Evolutionary conservation across 148 eudicot species (phyloP).

Genomic region (Rhododendron williamsianum): DNA sequence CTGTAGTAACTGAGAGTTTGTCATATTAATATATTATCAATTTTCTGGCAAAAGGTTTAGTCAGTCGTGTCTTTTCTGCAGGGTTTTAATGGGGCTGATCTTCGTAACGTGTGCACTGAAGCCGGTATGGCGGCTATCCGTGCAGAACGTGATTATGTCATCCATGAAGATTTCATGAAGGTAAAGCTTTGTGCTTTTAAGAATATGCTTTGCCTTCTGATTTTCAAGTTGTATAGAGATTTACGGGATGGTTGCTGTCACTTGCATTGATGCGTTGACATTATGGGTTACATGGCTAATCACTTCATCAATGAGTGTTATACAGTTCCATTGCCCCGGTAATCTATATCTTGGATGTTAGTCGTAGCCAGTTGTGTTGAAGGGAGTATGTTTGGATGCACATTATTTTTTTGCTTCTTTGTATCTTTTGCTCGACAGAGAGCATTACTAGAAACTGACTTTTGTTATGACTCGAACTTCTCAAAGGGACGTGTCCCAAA

Average conservation of each 20-base stretch:
- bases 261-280: not conserved
- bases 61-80: slow-evolving; percentile 20
- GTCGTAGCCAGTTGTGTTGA: not conserved
- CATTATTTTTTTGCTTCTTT: not conserved
- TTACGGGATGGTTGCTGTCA: not conserved
- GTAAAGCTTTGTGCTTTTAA: not conserved
- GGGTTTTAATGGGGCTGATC: slow-evolving; percentile 97
- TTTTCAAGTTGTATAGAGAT: not conserved
- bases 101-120: slow-evolving; percentile 89
- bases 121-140: slow-evolving; percentile 97
- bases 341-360: not conserved
- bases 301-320: not conserved
- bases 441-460: not conserved
- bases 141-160: slow-evolving; percentile 95
- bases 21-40: not conserved
- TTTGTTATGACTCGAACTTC: not conserved
- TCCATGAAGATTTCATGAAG: slow-evolving; percentile 97
- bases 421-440: not conserved
- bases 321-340: not conserved
- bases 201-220: not conserved
- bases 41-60: not conserved
- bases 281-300: not conserved
- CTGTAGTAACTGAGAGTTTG: not conserved
- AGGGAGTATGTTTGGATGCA: not conserved
- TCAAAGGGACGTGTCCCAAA: not conserved